Evolutionary conservation across 768 basidiomycete genomes (phyloP).

Genomic region (Suillus paluster): DNA sequence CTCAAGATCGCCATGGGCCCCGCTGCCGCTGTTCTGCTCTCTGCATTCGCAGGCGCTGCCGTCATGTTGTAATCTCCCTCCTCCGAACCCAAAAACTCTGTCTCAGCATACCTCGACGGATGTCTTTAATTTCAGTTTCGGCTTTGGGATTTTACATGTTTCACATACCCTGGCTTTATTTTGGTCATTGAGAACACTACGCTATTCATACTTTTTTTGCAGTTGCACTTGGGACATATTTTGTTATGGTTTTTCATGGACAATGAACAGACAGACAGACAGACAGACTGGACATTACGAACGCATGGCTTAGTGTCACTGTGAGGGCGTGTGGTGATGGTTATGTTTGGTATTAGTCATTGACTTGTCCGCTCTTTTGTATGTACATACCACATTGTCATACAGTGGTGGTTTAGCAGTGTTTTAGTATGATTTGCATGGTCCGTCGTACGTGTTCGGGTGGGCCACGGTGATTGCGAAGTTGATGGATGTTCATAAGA

Average conservation of each 20-base stretch:
- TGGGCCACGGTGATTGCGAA: neutral
- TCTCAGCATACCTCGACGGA: neutral
- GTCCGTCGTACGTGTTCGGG: neutral
- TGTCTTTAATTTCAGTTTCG: slow-evolving; percentile 7
- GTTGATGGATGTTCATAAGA: neutral
- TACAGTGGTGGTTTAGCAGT: neutral
- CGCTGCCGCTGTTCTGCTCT: slow-evolving; percentile 42
- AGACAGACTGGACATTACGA: slow-evolving; percentile 22
- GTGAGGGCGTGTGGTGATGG: neutral
- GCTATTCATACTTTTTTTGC: neutral
- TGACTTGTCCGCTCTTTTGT: slow-evolving; percentile 10
- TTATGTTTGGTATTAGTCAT: neutral
- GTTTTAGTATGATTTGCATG: neutral
- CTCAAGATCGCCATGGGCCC: slow-evolving; percentile 39
- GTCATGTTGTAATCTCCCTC: slow-evolving; percentile 45
- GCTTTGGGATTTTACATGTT: slow-evolving; percentile 7
- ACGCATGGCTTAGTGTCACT: slow-evolving; percentile 11
- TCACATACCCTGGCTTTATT: slow-evolving; percentile 11
- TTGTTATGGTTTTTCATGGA: neutral
- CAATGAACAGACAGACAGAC: neutral
- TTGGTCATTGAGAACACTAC: slow-evolving; percentile 10
- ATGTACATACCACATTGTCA: slow-evolving; percentile 2
- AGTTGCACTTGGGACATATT: slow-evolving; percentile 23
- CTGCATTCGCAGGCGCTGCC: slow-evolving; percentile 53
- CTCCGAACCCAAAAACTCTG: neutral